Conservation (phyloP, 352 stramenopile species). For the Globisporangium perplexum region DNA sequence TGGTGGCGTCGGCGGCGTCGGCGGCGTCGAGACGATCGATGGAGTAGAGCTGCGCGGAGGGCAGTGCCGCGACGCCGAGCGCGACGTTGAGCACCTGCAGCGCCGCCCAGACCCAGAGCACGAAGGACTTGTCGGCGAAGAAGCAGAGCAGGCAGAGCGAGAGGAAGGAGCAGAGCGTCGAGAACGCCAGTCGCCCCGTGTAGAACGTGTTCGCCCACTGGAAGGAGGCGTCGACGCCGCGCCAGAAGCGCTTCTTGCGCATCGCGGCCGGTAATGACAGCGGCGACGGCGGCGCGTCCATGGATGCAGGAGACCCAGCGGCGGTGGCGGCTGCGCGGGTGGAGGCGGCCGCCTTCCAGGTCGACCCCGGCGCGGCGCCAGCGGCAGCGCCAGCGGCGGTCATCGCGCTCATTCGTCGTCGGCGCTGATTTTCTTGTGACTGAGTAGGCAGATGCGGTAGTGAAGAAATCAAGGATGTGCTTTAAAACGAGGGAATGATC, state of each 20-base stretch:
- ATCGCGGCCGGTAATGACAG: background rate
- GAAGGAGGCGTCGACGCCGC: constrained; percentile 34
- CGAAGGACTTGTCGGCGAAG: constrained; percentile 21
- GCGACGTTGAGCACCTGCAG: constrained; percentile 53
- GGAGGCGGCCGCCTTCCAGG: background rate
- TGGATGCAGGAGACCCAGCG: no score
- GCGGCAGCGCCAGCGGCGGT: background rate
- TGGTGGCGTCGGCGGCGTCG: background rate
- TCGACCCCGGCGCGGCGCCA: background rate
- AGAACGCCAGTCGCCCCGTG: constrained; percentile 42
- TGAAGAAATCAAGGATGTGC: background rate
- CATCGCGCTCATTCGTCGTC: constrained; percentile 1
- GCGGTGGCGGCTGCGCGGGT: background rate
- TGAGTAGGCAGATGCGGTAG: background rate
- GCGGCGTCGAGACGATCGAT: constrained; percentile 4
- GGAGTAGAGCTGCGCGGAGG: constrained; percentile 36
- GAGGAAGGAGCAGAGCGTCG: constrained; percentile 37
- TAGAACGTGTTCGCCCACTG: constrained; percentile 74
- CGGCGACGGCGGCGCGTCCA: background rate
- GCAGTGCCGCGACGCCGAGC: constrained; percentile 50
- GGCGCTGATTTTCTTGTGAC: background rate
- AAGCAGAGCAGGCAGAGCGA: constrained; percentile 37
- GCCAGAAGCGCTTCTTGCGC: constrained; percentile 16
- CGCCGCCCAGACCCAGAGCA: constrained; percentile 38
- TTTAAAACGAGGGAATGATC: no score